A percentile compares a stretch with the other conserved stretches of the same genome.
Evolutionary conservation across 176 grass and related monocot species (phyloP).

Genomic region (Secale cereale): DNA sequence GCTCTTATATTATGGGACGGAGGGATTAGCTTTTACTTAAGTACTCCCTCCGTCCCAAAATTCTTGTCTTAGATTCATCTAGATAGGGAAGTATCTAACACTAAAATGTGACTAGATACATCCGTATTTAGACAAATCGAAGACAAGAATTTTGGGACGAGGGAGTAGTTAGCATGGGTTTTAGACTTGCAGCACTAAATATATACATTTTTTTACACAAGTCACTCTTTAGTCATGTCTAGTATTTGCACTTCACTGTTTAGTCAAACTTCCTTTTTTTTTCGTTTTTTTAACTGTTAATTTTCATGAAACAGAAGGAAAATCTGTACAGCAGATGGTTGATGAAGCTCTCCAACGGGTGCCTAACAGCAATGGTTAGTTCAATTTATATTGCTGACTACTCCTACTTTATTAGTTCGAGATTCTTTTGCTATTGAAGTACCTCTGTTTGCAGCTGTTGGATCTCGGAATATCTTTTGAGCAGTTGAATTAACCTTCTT

Average conservation of each 20-base stretch:
- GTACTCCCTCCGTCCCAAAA: no score
- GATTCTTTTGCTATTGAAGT: neutral
- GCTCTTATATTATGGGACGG: no score
- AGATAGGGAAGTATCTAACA: no score
- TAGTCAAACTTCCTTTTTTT: neutral
- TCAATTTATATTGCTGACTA: slow-evolving; percentile 10
- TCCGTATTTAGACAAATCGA: no score
- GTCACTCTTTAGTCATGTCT: neutral
- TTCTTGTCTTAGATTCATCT: no score
- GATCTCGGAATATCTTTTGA: slow-evolving; percentile 15
- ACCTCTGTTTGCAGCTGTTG: slow-evolving; percentile 6
- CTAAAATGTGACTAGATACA: no score
- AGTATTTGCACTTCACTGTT: neutral
- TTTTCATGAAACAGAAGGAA: slow-evolving; percentile 72
- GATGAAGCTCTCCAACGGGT: slow-evolving; percentile 80
- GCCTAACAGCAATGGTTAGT: slow-evolving; percentile 75
- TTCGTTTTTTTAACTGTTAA: neutral
- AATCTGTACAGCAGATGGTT: slow-evolving; percentile 95
- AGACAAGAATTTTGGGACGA: no score
- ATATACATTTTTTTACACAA: neutral
- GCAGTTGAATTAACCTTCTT: slow-evolving; percentile 30
- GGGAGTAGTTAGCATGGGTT: neutral
- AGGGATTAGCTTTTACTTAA: no score
- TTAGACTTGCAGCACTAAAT: neutral
- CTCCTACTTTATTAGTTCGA: neutral